phyloP scores from a whole-genome alignment of 495 filamentous ascomycete species.

The Tuber magnatum region DNA sequence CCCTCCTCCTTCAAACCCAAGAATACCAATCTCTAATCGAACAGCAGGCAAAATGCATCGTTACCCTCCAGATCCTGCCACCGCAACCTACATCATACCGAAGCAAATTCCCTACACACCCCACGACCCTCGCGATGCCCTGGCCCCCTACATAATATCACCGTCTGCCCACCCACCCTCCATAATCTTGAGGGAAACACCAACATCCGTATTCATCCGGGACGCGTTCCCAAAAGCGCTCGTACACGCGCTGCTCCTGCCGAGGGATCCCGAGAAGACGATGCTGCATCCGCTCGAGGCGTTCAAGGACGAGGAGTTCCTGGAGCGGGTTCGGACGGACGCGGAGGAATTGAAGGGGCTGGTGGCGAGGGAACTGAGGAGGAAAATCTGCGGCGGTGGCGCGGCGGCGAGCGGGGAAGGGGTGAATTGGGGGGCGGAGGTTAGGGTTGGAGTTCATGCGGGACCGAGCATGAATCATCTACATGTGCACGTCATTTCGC shows the following conservation, averaged over 20 bases:
- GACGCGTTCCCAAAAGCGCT: constrained; percentile 80
- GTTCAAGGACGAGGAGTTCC: constrained; percentile 63
- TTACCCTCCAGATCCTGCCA: background rate
- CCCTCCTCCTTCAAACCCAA: background rate
- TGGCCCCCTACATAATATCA: constrained; percentile 1
- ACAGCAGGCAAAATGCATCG: background rate
- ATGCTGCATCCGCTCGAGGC: constrained; percentile 70
- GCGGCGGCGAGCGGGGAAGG: constrained; percentile 44
- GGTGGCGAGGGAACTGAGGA: constrained; percentile 68
- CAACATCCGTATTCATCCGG: constrained; percentile 64
- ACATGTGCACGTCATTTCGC: constrained; percentile 78
- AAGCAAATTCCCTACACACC: background rate
- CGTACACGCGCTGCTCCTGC: constrained; percentile 79
- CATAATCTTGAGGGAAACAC: background rate
- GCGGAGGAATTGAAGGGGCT: constrained; percentile 54
- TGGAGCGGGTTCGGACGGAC: constrained; percentile 56
- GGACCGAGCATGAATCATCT: constrained; percentile 87
- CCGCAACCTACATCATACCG: background rate
- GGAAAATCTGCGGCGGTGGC: constrained; percentile 52
- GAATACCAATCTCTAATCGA: background rate
- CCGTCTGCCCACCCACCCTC: background rate
- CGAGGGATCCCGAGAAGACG: constrained; percentile 58
- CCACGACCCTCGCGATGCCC: background rate
- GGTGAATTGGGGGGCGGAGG: constrained; percentile 72
- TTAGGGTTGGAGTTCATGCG: constrained; percentile 74